These are phyloP conservation scores for Cenchrus fungigraminus DNA, from an alignment of 176 grass and related monocot genomes.

Conservation along the genomic window DNA sequence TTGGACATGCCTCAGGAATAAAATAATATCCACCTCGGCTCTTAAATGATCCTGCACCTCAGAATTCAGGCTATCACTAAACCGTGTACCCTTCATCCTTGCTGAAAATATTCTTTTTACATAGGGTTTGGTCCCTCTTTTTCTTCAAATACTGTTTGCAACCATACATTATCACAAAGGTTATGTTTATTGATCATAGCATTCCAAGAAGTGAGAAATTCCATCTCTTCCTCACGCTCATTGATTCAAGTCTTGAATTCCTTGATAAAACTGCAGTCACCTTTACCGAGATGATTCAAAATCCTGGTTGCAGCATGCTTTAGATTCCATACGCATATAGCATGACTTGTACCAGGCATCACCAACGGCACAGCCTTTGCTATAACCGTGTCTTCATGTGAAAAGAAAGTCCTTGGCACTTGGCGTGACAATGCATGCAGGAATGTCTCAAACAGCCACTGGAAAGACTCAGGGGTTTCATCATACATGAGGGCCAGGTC, in stretches of 20 bases:
- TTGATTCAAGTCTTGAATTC: conserved; percentile 64
- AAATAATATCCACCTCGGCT: conserved; percentile 41
- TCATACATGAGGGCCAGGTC: conserved; percentile 56
- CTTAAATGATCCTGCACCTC: conserved; percentile 55
- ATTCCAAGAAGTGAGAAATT: conserved; percentile 62
- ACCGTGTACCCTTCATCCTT: conserved; percentile 55
- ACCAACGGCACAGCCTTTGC: conserved; percentile 41
- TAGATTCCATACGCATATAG: conserved; percentile 54
- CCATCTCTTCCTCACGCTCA: conserved; percentile 55
- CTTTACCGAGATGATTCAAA: conserved; percentile 45
- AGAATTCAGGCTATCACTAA: conserved; percentile 43
- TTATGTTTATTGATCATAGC: conserved; percentile 64
- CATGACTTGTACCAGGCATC: conserved; percentile 60
- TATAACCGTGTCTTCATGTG: conserved; percentile 55
- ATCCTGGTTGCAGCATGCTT: conserved; percentile 52
- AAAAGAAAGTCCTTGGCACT: conserved; percentile 52
- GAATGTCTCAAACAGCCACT: conserved; percentile 71
- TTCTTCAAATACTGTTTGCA: conserved; percentile 61
- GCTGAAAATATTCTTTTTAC: conserved; percentile 56
- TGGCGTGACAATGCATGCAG: conserved; percentile 55
- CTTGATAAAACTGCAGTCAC: conserved; percentile 54
- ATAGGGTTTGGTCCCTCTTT: conserved; percentile 63
- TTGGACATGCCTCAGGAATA: conserved; percentile 50
- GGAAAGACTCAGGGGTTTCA: conserved; percentile 58
- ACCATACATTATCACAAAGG: conserved; percentile 53